A percentile compares a stretch with the other conserved stretches of the same genome.
Conservation (phyloP, 2,329 filamentous ascomycete species). For the Colletotrichum echinochloae region DNA sequence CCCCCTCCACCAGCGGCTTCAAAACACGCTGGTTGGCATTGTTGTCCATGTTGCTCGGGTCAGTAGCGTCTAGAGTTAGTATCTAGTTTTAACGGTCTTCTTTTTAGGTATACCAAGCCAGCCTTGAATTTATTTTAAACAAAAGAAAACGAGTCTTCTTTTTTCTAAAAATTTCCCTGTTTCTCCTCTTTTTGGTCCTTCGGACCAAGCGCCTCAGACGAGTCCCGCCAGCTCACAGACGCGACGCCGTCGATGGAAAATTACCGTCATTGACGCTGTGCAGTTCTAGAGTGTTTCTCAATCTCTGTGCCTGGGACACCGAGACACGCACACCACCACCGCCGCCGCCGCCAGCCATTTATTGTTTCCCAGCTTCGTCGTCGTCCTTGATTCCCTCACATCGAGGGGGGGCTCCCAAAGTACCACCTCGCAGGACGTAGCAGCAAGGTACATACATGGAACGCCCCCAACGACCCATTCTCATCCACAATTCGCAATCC, state of each 20-base stretch:
- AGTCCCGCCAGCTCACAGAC: background rate
- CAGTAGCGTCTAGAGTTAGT: too few species aligned
- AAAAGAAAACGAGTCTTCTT: too few species aligned
- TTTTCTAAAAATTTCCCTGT: too few species aligned
- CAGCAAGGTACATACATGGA: background rate
- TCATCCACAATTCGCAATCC: background rate
- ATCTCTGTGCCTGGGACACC: background rate
- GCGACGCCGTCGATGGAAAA: too few species aligned
- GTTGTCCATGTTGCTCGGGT: background rate
- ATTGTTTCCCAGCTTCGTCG: background rate
- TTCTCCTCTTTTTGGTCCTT: background rate
- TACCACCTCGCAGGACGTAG: background rate
- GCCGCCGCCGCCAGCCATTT: background rate
- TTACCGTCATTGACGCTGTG: too few species aligned
- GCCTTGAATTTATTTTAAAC: background rate
- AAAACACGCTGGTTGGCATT: conserved; percentile 11
- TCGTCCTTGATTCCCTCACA: background rate
- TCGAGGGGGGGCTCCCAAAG: background rate
- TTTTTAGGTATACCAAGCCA: background rate
- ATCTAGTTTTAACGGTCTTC: background rate
- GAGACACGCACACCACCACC: conserved; percentile 14
- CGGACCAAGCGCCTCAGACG: background rate
- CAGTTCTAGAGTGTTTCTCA: too few species aligned
- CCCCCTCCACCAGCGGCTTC: background rate
- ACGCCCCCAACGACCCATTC: background rate